phyloP scores from a whole-genome alignment of 2,329 filamentous ascomycete genomes.

The Clonostachys sp. region DNA sequence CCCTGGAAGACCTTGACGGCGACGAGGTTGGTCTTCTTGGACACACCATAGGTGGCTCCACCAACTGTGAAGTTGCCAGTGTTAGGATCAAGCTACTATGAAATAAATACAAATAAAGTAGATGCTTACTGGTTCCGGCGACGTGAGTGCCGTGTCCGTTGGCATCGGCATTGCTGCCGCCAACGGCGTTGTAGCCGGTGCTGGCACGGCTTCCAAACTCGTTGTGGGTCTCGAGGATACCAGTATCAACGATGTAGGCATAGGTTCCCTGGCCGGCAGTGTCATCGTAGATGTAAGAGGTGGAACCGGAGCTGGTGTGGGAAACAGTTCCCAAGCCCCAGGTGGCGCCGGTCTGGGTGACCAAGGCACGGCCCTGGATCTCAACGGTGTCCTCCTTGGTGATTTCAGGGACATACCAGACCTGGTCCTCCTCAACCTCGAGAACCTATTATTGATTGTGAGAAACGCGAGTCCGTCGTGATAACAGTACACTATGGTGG shows the following conservation, averaged over 20 bases:
- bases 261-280: constrained; percentile 34
- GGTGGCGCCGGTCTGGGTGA: constrained; percentile 19
- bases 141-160: constrained; percentile 43
- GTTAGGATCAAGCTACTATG: too few relatives aligned
- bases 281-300: constrained; percentile 33
- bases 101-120: too few relatives aligned
- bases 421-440: constrained; percentile 18
- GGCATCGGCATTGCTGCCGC: constrained; percentile 21
- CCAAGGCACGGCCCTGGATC: constrained; percentile 8
- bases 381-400: neutral
- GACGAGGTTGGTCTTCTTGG: constrained; percentile 34
- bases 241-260: constrained; percentile 51
- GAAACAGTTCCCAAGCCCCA: constrained; percentile 40
- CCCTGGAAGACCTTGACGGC: constrained; percentile 41
- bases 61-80: constrained; percentile 18
- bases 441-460: constrained; percentile 12
- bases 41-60: constrained; percentile 36
- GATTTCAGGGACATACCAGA: constrained; percentile 17
- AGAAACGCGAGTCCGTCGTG: neutral
- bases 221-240: constrained; percentile 39
- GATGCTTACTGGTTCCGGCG: constrained; percentile 28
- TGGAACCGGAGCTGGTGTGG: constrained; percentile 22
- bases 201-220: constrained; percentile 37
- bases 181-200: constrained; percentile 25
- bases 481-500: neutral